These are phyloP conservation scores for Colletotrichum sp. DNA, from an alignment of 2,329 filamentous ascomycete species.

Conservation along the genomic window DNA sequence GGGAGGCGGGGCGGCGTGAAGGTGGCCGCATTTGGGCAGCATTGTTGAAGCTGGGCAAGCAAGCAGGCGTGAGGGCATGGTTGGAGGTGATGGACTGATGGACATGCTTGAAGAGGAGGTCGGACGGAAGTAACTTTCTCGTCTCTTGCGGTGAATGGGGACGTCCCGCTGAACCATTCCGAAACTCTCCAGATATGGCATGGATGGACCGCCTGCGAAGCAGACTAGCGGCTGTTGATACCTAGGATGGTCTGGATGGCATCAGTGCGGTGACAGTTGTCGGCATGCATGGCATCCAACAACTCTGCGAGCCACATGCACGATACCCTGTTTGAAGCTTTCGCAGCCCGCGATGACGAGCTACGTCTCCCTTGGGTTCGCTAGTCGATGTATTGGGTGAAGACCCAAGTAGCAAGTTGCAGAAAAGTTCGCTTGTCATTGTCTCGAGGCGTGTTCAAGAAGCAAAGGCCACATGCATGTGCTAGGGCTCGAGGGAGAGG, in stretches of 20 bases:
- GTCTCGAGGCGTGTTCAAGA: background rate
- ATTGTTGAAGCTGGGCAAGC: background rate
- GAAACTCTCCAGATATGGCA: constrained; percentile 3
- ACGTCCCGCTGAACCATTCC: constrained; percentile 5
- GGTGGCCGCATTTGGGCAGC: constrained; percentile 17
- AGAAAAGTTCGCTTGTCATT: background rate
- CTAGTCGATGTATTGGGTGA: background rate
- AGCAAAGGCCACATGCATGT: constrained; percentile 1
- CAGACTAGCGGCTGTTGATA: constrained; percentile 9
- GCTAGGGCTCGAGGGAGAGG: background rate
- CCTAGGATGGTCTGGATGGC: constrained; percentile 5
- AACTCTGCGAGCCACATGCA: background rate
- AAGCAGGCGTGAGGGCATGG: background rate
- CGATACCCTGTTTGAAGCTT: background rate
- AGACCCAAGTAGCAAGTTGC: background rate
- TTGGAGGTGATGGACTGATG: background rate
- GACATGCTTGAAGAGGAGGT: background rate
- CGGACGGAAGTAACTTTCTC: constrained; percentile 9
- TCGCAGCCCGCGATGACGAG: background rate
- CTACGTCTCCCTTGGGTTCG: background rate
- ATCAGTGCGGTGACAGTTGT: constrained; percentile 14
- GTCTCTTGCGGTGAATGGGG: constrained; percentile 9
- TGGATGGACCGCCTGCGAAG: background rate
- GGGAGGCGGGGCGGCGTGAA: background rate
- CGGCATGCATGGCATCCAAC: constrained; percentile 11